Evolutionary conservation across 1,139 yeast genomes (phyloP).

Genomic region (Ogataea hybrid): DNA sequence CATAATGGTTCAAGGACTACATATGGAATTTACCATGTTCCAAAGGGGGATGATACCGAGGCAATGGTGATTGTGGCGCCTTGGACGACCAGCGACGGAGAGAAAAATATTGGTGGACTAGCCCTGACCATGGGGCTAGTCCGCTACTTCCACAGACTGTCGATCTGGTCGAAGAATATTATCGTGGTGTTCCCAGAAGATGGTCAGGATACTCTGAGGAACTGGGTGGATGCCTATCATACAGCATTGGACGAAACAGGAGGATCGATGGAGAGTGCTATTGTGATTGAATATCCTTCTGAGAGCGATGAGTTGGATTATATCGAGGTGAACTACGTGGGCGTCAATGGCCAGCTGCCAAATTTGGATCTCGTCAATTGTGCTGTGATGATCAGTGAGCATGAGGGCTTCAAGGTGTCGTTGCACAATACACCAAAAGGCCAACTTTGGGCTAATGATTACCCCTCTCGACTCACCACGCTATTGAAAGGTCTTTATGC

Average conservation of each 20-base stretch:
- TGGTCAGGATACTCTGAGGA: constrained; percentile 63
- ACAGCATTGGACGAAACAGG: constrained; percentile 82
- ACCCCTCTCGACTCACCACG: constrained; percentile 55
- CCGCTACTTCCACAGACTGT: constrained; percentile 77
- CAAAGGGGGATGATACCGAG: constrained; percentile 95
- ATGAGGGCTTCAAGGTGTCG: constrained; percentile 70
- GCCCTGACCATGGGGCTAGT: constrained; percentile 72
- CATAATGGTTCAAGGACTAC: constrained; percentile 36
- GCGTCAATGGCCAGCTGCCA: constrained; percentile 93
- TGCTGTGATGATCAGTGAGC: constrained; percentile 66
- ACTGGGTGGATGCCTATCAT: constrained; percentile 96
- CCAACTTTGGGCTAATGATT: constrained; percentile 45
- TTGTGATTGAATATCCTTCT: constrained; percentile 78
- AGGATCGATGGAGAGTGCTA: constrained; percentile 93
- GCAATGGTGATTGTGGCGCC: constrained; percentile 92
- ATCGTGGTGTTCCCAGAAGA: constrained; percentile 81
- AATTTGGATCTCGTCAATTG: constrained; percentile 86
- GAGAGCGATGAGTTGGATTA: constrained; percentile 66
- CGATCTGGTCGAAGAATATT: constrained; percentile 94
- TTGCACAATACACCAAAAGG: constrained; percentile 58
- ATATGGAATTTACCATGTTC: constrained; percentile 87
- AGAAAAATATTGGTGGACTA: constrained; percentile 74
- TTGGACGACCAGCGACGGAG: constrained; percentile 62
- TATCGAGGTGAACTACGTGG: constrained; percentile 77
- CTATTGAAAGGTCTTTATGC: constrained; percentile 63